These are phyloP conservation scores for Torulaspora pretoriensis DNA, from an alignment of 1,139 yeast genomes.

Conservation along the genomic window DNA sequence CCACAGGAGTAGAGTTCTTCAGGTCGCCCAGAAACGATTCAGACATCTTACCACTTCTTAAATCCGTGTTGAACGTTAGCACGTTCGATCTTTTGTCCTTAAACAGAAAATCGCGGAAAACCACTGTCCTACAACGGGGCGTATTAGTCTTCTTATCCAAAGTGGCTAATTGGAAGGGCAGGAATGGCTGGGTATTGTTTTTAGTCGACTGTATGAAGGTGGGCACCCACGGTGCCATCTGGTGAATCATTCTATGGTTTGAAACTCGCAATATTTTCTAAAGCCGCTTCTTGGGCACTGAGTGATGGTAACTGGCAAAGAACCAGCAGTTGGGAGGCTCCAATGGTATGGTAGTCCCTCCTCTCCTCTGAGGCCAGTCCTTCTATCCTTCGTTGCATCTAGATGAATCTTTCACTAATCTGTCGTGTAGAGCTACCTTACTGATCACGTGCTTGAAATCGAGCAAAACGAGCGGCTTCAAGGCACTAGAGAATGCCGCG, in stretches of 20 bases:
- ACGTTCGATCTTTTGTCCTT: constrained; percentile 65
- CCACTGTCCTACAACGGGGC: constrained; percentile 67
- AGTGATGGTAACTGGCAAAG: background rate
- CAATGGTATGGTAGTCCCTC: background rate
- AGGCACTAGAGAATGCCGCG: no score
- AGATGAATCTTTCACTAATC: background rate
- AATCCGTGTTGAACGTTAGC: constrained; percentile 67
- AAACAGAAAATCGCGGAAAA: constrained; percentile 71
- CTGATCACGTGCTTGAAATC: no score
- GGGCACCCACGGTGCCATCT: constrained; percentile 74
- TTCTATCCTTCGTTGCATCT: background rate
- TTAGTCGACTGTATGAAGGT: constrained; percentile 49
- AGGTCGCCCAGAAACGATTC: constrained; percentile 44
- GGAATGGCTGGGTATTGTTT: constrained; percentile 46
- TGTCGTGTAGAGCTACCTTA: background rate
- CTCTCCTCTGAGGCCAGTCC: background rate
- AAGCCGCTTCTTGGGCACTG: background rate
- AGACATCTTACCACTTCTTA: constrained; percentile 58
- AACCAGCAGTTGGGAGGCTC: constrained; percentile 1
- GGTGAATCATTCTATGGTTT: constrained; percentile 37
- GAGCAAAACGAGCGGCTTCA: no score
- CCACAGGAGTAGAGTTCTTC: constrained; percentile 45
- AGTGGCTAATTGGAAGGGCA: constrained; percentile 66
- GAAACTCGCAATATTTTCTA: background rate
- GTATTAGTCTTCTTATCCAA: constrained; percentile 47